phyloP scores from a whole-genome alignment of 2,329 filamentous ascomycete species.

The Colletotrichum gigasporum region DNA sequence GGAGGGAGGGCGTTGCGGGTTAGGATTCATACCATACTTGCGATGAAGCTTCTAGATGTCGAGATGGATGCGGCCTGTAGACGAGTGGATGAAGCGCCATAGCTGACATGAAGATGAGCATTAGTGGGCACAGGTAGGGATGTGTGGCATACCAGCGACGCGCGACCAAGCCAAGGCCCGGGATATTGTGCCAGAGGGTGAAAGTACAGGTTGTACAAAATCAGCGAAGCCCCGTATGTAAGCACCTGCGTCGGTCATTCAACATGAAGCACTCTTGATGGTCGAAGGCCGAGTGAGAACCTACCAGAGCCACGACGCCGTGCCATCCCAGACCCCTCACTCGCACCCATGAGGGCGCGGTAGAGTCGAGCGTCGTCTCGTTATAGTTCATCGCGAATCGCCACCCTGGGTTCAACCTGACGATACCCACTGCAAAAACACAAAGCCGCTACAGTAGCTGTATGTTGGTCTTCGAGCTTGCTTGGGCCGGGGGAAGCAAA shows the following conservation, averaged over 20 bases:
- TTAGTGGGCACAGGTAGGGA: neutral
- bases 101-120: slow-evolving; percentile 28
- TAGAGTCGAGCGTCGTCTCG: neutral
- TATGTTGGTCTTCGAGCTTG: neutral
- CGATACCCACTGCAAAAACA: neutral
- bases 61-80: slow-evolving; percentile 33
- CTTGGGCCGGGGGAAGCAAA: neutral
- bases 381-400: neutral
- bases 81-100: slow-evolving; percentile 45
- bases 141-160: neutral
- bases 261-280: neutral
- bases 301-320: neutral
- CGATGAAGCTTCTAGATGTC: slow-evolving; percentile 38
- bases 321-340: neutral
- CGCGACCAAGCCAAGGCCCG: neutral
- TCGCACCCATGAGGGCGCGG: neutral
- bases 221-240: neutral
- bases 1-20: too few species aligned
- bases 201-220: slow-evolving; percentile 15
- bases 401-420: neutral
- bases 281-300: neutral
- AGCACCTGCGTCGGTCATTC: neutral
- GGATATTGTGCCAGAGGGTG: slow-evolving; percentile 14
- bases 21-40: slow-evolving; percentile 14
- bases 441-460: neutral